Percentiles rank a stretch among this genome's conserved stretches.
These are phyloP conservation scores for Sporisorium reilianum DNA, from an alignment of 1,284 basidiomycete species.

Conservation along the genomic window DNA sequence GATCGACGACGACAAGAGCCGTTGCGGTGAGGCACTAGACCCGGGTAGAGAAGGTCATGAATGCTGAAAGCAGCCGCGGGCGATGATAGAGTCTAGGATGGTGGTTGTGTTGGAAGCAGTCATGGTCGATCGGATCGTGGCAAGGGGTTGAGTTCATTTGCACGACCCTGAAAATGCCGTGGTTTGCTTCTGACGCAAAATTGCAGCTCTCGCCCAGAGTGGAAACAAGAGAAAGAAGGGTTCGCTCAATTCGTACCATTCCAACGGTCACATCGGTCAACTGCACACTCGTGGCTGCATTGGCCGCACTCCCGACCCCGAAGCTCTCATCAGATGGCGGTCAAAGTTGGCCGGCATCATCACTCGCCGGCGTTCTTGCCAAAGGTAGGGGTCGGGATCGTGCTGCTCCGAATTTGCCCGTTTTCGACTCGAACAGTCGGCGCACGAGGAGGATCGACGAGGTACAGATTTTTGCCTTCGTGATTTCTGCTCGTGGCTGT, in stretches of 20 bases:
- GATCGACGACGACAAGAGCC: neutral
- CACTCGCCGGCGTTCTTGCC: neutral
- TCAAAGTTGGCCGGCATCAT: neutral
- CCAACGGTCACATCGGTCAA: neutral
- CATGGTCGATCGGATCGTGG: too few relatives aligned
- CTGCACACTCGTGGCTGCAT: neutral
- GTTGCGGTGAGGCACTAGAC: neutral
- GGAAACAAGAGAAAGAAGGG: too few relatives aligned
- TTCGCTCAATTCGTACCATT: too few relatives aligned
- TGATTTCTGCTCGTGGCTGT: too few relatives aligned
- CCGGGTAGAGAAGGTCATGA: neutral
- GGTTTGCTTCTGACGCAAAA: neutral
- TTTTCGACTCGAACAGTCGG: too few relatives aligned
- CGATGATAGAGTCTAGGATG: neutral
- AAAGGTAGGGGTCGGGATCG: constrained; percentile 8
- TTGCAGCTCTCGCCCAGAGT: too few relatives aligned
- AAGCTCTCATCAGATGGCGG: neutral
- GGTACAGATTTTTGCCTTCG: neutral
- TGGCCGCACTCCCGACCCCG: neutral
- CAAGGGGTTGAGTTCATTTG: neutral
- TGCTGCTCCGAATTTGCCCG: neutral
- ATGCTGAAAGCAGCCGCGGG: neutral
- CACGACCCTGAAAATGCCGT: neutral
- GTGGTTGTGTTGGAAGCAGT: neutral
- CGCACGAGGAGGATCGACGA: too few relatives aligned